phyloP scores from a whole-genome alignment of 2,329 filamentous ascomycete species.

The Akanthomyces uredinophilus region DNA sequence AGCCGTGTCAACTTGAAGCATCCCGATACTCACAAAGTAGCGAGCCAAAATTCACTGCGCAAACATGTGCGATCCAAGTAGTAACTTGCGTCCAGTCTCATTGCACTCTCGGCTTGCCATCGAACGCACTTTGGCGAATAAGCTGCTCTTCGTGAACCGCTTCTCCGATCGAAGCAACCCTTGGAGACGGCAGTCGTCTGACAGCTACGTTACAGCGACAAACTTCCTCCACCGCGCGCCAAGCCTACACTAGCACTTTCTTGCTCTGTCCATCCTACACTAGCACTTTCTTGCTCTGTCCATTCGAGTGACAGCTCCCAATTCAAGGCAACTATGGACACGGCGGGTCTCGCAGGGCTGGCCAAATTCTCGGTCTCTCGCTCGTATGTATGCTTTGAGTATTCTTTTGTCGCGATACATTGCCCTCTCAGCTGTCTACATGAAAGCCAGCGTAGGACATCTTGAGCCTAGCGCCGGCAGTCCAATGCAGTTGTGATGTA shows the following conservation, averaged over 20 bases:
- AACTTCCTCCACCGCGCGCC: background rate
- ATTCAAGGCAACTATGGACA: background rate
- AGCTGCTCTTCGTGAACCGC: too few species aligned
- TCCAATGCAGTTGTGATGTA: background rate
- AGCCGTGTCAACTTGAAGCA: too few species aligned
- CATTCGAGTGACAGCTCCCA: background rate
- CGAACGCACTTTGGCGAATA: too few species aligned
- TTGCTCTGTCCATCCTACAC: background rate
- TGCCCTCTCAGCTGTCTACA: background rate
- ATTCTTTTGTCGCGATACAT: background rate
- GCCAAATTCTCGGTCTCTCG: background rate
- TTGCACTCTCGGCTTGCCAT: too few species aligned
- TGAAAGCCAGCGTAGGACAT: background rate
- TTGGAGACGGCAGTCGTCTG: too few species aligned
- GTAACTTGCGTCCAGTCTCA: too few species aligned
- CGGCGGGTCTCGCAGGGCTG: background rate
- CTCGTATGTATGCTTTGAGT: background rate
- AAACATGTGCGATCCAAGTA: too few species aligned
- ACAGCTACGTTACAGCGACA: too few species aligned
- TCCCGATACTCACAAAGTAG: too few species aligned
- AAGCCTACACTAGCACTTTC: background rate
- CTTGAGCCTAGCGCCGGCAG: background rate
- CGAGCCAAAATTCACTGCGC: too few species aligned
- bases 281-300: background rate
- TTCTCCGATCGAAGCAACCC: too few species aligned